phyloP scores from a whole-genome alignment of 176 grass and related monocot species.

The Oropetium thomaeum region DNA sequence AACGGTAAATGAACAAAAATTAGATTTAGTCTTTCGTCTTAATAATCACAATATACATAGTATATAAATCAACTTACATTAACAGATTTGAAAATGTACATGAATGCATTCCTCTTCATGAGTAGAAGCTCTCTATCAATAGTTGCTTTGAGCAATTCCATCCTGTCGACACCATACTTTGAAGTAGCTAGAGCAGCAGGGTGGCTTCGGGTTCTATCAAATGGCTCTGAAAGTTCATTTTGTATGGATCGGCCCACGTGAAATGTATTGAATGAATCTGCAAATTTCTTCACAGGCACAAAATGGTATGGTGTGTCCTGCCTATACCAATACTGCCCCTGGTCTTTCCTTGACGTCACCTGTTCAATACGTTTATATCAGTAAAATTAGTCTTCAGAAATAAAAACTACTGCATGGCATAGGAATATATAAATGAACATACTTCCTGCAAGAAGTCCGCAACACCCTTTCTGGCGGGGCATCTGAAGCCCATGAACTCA shows the following conservation, averaged over 20 bases:
- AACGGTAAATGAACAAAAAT: slow-evolving; percentile 20
- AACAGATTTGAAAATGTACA: slow-evolving; percentile 82
- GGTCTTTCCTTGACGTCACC: slow-evolving; percentile 96
- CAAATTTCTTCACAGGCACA: slow-evolving; percentile 77
- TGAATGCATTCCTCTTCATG: slow-evolving; percentile 95
- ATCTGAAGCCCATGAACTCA: slow-evolving; percentile 79
- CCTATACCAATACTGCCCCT: slow-evolving; percentile 78
- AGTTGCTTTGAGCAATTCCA: slow-evolving; percentile 69
- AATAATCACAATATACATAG: slow-evolving; percentile 6
- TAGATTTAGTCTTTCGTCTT: slow-evolving; percentile 22
- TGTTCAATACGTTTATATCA: slow-evolving; percentile 42
- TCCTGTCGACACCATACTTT: slow-evolving; percentile 63
- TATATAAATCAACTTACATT: slow-evolving; percentile 51
- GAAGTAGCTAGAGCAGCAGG: slow-evolving; percentile 78
- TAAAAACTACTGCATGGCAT: background rate
- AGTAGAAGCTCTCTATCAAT: slow-evolving; percentile 83
- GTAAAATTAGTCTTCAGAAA: slow-evolving; percentile 18
- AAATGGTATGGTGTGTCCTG: slow-evolving; percentile 56
- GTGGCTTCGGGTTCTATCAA: slow-evolving; percentile 72
- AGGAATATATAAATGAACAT: slow-evolving; percentile 26
- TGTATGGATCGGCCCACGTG: slow-evolving; percentile 58
- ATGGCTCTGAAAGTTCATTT: slow-evolving; percentile 61
- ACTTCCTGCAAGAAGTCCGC: slow-evolving; percentile 97
- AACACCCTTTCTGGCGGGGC: slow-evolving; percentile 79
- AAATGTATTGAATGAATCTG: slow-evolving; percentile 69